Evolutionary conservation across 192 early-diverging fungal species (phyloP).

Genomic region (Coemansia reversa): DNA sequence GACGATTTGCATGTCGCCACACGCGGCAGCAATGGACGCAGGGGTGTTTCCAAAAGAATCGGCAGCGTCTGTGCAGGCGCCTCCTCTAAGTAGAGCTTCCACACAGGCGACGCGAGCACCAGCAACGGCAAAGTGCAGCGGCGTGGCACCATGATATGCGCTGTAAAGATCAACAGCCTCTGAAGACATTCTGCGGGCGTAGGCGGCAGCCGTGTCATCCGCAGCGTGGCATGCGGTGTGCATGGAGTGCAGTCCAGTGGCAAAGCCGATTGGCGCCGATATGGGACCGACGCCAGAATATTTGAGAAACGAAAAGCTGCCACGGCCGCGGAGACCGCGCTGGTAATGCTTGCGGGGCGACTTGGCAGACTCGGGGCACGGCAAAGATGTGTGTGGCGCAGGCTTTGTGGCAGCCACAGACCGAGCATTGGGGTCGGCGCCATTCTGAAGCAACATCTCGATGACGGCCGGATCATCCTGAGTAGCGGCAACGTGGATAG

Average conservation of each 20-base stretch:
- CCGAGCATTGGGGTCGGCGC: slow-evolving; percentile 68
- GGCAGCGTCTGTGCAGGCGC: slow-evolving; percentile 59
- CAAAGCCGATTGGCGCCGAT: slow-evolving; percentile 34
- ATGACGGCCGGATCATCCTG: slow-evolving; percentile 62
- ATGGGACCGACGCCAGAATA: slow-evolving; percentile 28
- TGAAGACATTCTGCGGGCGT: neutral
- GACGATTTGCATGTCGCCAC: slow-evolving; percentile 19
- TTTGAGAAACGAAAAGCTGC: slow-evolving; percentile 40
- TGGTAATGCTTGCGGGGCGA: slow-evolving; percentile 7
- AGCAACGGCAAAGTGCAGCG: slow-evolving; percentile 82
- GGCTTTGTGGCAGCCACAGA: slow-evolving; percentile 17
- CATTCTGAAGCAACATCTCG: slow-evolving; percentile 68
- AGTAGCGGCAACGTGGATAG: slow-evolving; percentile 70
- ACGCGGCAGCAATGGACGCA: slow-evolving; percentile 29
- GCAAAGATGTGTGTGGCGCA: neutral
- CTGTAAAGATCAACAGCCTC: slow-evolving; percentile 7
- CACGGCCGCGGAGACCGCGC: slow-evolving; percentile 27
- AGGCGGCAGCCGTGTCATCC: slow-evolving; percentile 1
- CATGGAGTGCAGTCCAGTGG: slow-evolving; percentile 38
- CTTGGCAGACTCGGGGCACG: slow-evolving; percentile 3
- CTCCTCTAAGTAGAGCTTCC: slow-evolving; percentile 61
- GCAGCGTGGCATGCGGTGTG: slow-evolving; percentile 6
- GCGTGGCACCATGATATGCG: slow-evolving; percentile 62
- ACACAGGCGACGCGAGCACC: slow-evolving; percentile 65
- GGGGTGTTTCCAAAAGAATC: slow-evolving; percentile 58